A percentile compares a stretch with the other conserved stretches of the same genome.
Conservation (phyloP, 768 basidiomycete species). For the Termitomyces heimii region DNA sequence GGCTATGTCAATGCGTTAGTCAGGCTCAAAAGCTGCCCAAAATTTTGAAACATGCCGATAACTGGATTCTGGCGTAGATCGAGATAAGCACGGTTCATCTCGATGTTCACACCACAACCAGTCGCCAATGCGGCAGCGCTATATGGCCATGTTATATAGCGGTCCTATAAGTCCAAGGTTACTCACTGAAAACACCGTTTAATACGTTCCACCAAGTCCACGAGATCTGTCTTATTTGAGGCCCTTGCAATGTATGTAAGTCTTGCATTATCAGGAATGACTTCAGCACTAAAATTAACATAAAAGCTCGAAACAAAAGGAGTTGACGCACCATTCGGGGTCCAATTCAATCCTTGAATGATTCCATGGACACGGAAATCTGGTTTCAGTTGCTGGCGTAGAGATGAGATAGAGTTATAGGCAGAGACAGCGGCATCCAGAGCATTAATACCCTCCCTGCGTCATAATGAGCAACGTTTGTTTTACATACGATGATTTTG, state of each 20-base stretch:
- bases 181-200: constrained; percentile 68
- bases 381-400: constrained; percentile 86
- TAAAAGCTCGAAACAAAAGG: neutral
- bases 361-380: constrained; percentile 76
- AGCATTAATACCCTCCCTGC: constrained; percentile 77
- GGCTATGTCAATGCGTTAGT: constrained; percentile 26
- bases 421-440: constrained; percentile 86
- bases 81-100: constrained; percentile 35
- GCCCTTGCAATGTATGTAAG: constrained; percentile 73
- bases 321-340: constrained; percentile 56
- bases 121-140: constrained; percentile 69
- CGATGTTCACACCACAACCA: constrained; percentile 44
- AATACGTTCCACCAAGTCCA: constrained; percentile 50
- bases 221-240: constrained; percentile 52
- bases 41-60: constrained; percentile 38
- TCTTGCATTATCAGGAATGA: constrained; percentile 79
- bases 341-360: constrained; percentile 62
- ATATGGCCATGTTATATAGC: constrained; percentile 7
- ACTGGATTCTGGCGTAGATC: constrained; percentile 56
- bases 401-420: constrained; percentile 70
- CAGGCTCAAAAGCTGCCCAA: neutral
- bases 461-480: constrained; percentile 3
- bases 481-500: neutral
- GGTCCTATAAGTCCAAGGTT: neutral
- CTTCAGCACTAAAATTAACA: constrained; percentile 27